These are phyloP conservation scores for Aspergillus tubingensis DNA, from an alignment of 2,329 filamentous ascomycete genomes.

Conservation along the genomic window DNA sequence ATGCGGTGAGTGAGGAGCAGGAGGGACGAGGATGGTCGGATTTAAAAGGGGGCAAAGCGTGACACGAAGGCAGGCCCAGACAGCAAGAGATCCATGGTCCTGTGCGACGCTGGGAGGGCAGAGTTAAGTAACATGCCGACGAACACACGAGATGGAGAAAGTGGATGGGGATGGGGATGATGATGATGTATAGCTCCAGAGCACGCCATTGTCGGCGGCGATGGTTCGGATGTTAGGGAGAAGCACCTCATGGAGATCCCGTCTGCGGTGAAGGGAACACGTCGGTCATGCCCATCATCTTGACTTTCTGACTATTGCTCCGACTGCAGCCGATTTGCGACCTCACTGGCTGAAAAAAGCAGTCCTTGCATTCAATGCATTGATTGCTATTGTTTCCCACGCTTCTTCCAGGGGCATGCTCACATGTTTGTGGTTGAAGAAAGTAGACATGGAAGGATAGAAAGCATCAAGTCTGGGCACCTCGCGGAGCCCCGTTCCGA, in stretches of 20 bases:
- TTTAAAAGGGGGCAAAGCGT: background rate
- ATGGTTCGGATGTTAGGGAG: slow-evolving; percentile 19
- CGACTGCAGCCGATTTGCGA: background rate
- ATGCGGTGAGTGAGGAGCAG: slow-evolving; percentile 6
- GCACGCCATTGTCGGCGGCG: slow-evolving; percentile 23
- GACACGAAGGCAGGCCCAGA: background rate
- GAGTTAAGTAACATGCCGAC: background rate
- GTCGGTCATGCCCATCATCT: background rate
- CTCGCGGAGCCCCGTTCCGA: too few relatives aligned
- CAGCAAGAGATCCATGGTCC: background rate
- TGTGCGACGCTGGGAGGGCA: slow-evolving; percentile 1
- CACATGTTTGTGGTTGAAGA: too few relatives aligned
- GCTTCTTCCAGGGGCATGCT: too few relatives aligned
- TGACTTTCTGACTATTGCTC: background rate
- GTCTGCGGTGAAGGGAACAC: background rate
- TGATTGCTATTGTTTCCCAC: too few relatives aligned
- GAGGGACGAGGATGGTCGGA: background rate
- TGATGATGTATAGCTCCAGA: slow-evolving; percentile 17
- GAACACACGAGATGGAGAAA: background rate
- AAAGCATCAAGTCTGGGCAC: too few relatives aligned
- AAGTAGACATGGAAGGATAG: too few relatives aligned
- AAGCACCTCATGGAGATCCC: background rate
- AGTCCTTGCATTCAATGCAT: too few relatives aligned
- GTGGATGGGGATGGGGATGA: slow-evolving; percentile 2
- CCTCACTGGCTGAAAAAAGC: background rate